Conservation (phyloP, 2,329 filamentous ascomycete genomes). For the Pseudogymnoascus sp. region DNA sequence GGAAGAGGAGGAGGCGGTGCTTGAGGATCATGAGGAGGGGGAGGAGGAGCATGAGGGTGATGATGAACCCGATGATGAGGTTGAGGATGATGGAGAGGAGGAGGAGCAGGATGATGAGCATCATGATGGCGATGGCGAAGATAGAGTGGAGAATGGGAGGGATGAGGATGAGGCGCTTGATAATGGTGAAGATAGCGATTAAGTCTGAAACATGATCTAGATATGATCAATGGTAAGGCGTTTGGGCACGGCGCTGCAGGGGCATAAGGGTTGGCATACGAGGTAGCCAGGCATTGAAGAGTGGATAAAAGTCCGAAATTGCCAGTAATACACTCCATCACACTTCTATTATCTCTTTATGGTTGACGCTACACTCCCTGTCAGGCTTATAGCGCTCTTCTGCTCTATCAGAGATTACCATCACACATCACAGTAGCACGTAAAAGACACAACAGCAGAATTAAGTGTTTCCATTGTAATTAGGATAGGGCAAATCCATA, state of each 20-base stretch:
- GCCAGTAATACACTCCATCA: conserved; percentile 6
- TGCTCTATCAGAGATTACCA: background rate
- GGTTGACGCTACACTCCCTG: background rate
- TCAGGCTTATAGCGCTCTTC: background rate
- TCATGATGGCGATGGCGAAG: conserved; percentile 37
- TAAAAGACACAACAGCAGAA: background rate
- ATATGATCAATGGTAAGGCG: conserved; percentile 6
- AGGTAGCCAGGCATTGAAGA: conserved; percentile 2
- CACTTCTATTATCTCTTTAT: background rate
- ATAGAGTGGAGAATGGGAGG: conserved; percentile 38
- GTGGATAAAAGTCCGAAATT: background rate
- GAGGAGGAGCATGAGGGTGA: conserved; percentile 39
- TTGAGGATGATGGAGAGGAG: conserved; percentile 46
- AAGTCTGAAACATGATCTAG: conserved; percentile 3
- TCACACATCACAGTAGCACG: background rate
- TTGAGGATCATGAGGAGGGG: conserved; percentile 38
- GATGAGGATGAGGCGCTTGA: conserved; percentile 53
- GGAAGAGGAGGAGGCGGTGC: conserved; percentile 32
- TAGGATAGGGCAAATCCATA: conserved; percentile 10
- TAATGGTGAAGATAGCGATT: conserved; percentile 53
- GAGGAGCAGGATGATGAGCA: conserved; percentile 47
- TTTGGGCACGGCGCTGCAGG: conserved; percentile 8
- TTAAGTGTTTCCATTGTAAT: conserved; percentile 8
- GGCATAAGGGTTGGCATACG: background rate
- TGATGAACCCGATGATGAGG: conserved; percentile 43